Evolutionary conservation across 495 filamentous ascomycete species (phyloP), one percentile per base, ranked within the genome.

Genomic region (Neurospora tetrasperma): DNA sequence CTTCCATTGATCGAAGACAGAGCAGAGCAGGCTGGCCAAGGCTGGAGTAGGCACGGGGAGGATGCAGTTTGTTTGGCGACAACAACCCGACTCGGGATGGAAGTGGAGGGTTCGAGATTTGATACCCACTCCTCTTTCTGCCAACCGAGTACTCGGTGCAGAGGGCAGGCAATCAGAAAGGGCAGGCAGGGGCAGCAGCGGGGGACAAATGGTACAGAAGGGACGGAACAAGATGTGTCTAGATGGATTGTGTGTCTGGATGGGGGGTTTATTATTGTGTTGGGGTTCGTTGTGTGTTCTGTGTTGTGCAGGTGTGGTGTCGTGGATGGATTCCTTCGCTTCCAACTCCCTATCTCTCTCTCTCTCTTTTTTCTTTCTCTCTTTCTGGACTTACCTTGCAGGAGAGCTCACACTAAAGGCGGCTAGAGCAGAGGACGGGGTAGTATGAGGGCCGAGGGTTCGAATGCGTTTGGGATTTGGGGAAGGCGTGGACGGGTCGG

Each of bases 401-500:
- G 54, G 54, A 62, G 54, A 66, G 54, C 54, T 66, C 54, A 66
- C 54, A 18, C 54, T 66, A 66, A 66, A 35, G 6, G 54, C 27
- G 6, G 54, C 54, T 27, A 66, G 54, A 35, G 54, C 54, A 66
- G 54, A 66, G 18, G 54, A 66, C 27, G 54, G 54, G 0, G 54
- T 66, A 66, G 54, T 66, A 66, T 66, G 27, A 18, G 54, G 27
- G 6, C 54, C 54, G 54, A 66, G 54, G 54, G 54, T 66, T 66
- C 54, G 54, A 66, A 66, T 66, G 54, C 54, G 54, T 66, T 66
- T 66, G 27, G 27, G 54, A 66, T 66, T 66, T 35, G 54, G 54
- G 54, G 54, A 77, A 71, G 71, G 62, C 54, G 71, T 46, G 62
- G 73, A 73, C 71, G 70, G 73, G 72, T 39, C 43, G 69, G 43